Percentiles rank a stretch among this genome's conserved stretches.
phyloP scores from a whole-genome alignment of 1,284 basidiomycete species.

The Cutaneotrichosporon mucoides region DNA sequence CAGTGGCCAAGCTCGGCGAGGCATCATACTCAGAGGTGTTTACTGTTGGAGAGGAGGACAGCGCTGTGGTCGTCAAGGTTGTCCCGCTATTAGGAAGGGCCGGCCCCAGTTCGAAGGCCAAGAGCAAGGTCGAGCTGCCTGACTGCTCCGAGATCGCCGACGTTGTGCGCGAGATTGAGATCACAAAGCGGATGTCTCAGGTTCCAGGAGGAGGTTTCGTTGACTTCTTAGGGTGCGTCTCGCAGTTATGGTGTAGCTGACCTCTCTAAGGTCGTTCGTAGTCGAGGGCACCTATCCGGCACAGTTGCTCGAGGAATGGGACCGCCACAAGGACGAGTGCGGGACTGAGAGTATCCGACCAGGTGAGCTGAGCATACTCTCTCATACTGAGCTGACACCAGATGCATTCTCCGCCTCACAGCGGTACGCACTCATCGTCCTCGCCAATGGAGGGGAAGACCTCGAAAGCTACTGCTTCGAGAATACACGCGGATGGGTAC shows the following conservation, averaged over 20 bases:
- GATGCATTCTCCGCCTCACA: slow-evolving; percentile 71
- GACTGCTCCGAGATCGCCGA: slow-evolving; percentile 69
- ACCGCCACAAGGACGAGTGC: slow-evolving; percentile 65
- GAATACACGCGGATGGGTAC: slow-evolving; percentile 64
- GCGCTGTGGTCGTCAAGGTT: slow-evolving; percentile 31
- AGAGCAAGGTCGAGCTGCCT: slow-evolving; percentile 9
- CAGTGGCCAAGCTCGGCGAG: slow-evolving; percentile 77
- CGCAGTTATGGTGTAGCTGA: neutral
- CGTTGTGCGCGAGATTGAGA: slow-evolving; percentile 79
- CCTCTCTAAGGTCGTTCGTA: slow-evolving; percentile 60
- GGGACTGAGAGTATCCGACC: slow-evolving; percentile 83
- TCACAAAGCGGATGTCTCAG: slow-evolving; percentile 72
- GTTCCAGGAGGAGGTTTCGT: slow-evolving; percentile 68
- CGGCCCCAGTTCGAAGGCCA: neutral
- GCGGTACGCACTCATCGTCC: slow-evolving; percentile 78
- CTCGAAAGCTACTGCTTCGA: slow-evolving; percentile 74
- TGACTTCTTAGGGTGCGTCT: slow-evolving; percentile 60
- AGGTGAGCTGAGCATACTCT: slow-evolving; percentile 53
- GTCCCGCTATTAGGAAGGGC: slow-evolving; percentile 21
- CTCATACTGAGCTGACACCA: slow-evolving; percentile 33
- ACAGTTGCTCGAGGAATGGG: slow-evolving; percentile 75
- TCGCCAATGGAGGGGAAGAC: slow-evolving; percentile 86
- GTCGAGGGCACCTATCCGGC: slow-evolving; percentile 81
- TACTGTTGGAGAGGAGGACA: slow-evolving; percentile 56
- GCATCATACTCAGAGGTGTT: slow-evolving; percentile 98